Conservation (phyloP, 1,284 basidiomycete species). For the Porogramme epimiltina region DNA sequence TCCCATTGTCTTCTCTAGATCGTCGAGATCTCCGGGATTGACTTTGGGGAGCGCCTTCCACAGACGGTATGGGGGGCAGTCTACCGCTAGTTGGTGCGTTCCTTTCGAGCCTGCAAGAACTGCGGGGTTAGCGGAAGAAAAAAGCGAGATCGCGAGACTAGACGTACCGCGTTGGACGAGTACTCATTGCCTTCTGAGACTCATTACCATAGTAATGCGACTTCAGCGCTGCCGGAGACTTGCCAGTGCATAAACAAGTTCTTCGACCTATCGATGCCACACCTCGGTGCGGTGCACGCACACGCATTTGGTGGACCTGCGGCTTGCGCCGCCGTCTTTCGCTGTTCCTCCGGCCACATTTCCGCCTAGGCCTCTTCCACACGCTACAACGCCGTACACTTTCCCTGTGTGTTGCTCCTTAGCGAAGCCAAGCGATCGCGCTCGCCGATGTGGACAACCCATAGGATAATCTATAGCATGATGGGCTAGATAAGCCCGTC, state of each 20-base stretch:
- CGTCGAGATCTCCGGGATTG: too few species aligned
- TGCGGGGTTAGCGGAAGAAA: too few species aligned
- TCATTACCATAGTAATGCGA: constrained; percentile 6
- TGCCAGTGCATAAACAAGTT: constrained; percentile 10
- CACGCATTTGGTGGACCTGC: constrained; percentile 9
- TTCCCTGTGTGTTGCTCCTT: not conserved
- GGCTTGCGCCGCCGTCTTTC: constrained; percentile 2
- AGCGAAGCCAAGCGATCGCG: constrained; percentile 4
- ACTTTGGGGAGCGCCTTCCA: too few species aligned
- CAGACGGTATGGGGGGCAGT: too few species aligned
- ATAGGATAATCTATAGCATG: not conserved
- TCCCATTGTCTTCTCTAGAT: too few species aligned
- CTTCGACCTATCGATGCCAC: constrained; percentile 5
- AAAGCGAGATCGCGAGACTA: too few species aligned
- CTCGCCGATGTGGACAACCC: not conserved
- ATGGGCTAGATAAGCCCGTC: too few species aligned
- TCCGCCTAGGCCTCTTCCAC: not conserved
- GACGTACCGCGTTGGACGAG: too few species aligned
- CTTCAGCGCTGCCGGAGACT: constrained; percentile 7
- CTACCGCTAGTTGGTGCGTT: too few species aligned
- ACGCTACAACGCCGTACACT: constrained; percentile 2
- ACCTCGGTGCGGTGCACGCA: constrained; percentile 8
- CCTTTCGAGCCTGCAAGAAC: too few species aligned
- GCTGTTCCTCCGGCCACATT: constrained; percentile 4
- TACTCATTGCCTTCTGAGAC: constrained; percentile 12